Evolutionary conservation across 2,329 filamentous ascomycete genomes (phyloP).

Genomic region (Aphanocladium album): DNA sequence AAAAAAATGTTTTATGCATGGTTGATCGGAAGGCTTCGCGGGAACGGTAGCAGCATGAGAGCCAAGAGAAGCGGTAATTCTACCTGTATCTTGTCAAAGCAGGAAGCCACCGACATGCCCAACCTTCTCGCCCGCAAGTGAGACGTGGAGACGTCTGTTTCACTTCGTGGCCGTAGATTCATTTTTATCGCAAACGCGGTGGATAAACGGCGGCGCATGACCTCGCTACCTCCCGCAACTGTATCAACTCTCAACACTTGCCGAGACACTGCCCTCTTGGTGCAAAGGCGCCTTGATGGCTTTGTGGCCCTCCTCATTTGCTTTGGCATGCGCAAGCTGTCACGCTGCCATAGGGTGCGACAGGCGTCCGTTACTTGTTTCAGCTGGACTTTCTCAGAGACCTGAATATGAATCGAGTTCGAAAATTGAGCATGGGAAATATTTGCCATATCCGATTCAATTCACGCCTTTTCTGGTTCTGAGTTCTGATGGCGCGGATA

Average conservation of each 20-base stretch:
- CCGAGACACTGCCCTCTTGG: background rate
- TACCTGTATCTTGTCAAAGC: background rate
- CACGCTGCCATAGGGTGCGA: background rate
- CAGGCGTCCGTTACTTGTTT: background rate
- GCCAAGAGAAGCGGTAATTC: background rate
- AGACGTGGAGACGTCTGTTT: background rate
- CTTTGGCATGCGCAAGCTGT: background rate
- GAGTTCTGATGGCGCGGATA: background rate
- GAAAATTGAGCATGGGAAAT: background rate
- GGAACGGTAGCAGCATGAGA: no score
- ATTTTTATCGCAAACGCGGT: background rate
- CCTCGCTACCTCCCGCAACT: background rate
- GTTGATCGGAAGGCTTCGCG: no score
- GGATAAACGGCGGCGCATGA: conserved; percentile 4
- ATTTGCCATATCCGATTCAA: background rate
- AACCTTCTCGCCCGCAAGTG: background rate
- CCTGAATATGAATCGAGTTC: background rate
- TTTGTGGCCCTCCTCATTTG: background rate
- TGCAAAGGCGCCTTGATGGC: background rate
- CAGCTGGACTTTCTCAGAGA: background rate
- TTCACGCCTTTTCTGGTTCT: background rate
- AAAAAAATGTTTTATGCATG: no score
- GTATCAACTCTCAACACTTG: background rate
- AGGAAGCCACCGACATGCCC: background rate
- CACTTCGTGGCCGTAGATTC: background rate